Evolutionary conservation across 208 protist species (phyloP), one percentile per base, ranked within the genome.

Genomic region (Crithidia fasciculata): DNA sequence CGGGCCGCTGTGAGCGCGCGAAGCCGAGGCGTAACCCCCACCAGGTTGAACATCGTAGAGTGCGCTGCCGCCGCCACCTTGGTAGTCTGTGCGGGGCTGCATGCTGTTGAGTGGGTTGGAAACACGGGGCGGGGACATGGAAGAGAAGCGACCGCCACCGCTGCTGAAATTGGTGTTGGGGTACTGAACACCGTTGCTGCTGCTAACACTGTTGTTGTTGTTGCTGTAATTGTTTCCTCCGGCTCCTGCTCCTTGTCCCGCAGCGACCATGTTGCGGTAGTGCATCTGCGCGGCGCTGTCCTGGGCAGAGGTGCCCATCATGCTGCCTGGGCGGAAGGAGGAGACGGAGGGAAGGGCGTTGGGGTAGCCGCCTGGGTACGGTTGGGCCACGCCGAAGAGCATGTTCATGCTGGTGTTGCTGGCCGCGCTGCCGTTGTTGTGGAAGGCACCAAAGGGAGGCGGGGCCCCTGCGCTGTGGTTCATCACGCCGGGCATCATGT

Each of bases 401-500:
- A 49, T 49, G 45, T 49, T 49, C 45, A 49, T 49, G 45, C 9
- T 49, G 45, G 0, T 49, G 45, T 49, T 49, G 45, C 9, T 8
- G 12, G 7, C 9, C 12, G 45, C 45, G 45, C 12, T 49, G 45
- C 45, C 45, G 12, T 49, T 49, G 45, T 28, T 28, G 28, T 28
- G 28, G 28, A 28, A 28, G 28, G 28, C 28, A 28, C 28, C 28
- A 28, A 28, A 28, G 28, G 28, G 28, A 28, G 28, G 28, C 28
- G 28, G 28, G 28, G 28, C 28, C 28, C 28, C 28, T 28, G 28
- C 28, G 28, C 1, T 28, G 45, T 15, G 45, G 12, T 49, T 40
- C 59, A 66, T 55, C 61, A 39, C 28, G 5, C 61, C 61, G 18
- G 61, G 19, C 61, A 66, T 66, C 61, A 66, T 53, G 45, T 66